Evolutionary conservation across 2,329 filamentous ascomycete species (phyloP), one percentile per base, ranked within the genome.

Genomic region (Aureobasidium sp.): DNA sequence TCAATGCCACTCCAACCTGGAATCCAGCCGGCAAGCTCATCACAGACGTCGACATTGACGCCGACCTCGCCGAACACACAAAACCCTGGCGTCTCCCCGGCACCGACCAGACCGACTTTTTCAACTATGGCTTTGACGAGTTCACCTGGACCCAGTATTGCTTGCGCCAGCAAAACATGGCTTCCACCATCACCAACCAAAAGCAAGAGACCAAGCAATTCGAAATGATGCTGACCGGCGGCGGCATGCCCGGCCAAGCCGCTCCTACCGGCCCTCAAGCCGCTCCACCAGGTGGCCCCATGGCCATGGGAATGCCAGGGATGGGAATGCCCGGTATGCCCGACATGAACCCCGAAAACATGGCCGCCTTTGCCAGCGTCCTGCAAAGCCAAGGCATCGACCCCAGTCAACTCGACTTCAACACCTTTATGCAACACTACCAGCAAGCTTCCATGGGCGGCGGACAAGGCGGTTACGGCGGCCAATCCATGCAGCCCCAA

Each of bases 61-160:
- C 78, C 51, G 78, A 81, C 65, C 72, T 81, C 22, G 79, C 81
- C 60, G 90, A 91, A 69, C 79, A 83, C 65, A 89, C 92, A 66
- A 97, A 97, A 74, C 92, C 93, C 20, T 99, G 94, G 94, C 87
- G 94, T 48, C 87, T 92, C 66, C 94, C 94, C 0, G 94, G 94
- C 51, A 92, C 93, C 12, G 94, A 99, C 70, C 85, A 96, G 61
- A 94, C 89, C 64, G 94, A 99, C 74, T 97, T 96, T 77, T 97
- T 97, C 84, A 97, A 97, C 79, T 97, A 97, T 76, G 93, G 93
- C 63, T 97, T 97, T 72, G 93, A 97, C 76, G 93, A 97, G 75
- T 97, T 97, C 75, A 96, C 92, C 0, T 99, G 94, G 94, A 89
- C 92, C 6, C 84, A 92, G 60, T 99, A 99, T 74, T 91, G 92